phyloP scores from a whole-genome alignment of 148 eudicot species.

The Dianthus caryophyllus region DNA sequence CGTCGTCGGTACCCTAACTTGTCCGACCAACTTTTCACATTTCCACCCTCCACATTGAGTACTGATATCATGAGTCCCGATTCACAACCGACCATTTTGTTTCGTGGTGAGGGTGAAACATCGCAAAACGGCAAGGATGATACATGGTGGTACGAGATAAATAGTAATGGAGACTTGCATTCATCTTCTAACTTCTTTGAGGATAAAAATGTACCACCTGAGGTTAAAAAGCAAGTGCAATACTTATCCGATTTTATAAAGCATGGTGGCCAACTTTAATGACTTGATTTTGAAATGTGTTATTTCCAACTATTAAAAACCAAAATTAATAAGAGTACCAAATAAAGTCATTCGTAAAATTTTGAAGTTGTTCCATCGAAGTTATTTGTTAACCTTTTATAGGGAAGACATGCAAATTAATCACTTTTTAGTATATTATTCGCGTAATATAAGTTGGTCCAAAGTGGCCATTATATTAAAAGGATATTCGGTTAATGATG shows the following conservation, averaged over 20 bases:
- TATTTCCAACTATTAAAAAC: too few relatives aligned
- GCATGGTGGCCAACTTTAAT: constrained; percentile 1
- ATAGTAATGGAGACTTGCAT: not conserved
- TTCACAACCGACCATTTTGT: not conserved
- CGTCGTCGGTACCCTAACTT: not conserved
- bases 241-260: not conserved
- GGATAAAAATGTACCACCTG: not conserved
- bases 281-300: too few relatives aligned
- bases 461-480: too few relatives aligned
- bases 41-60: not conserved
- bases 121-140: not conserved
- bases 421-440: too few relatives aligned
- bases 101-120: not conserved
- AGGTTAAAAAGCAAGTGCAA: not conserved
- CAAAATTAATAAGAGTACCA: too few relatives aligned
- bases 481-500: too few relatives aligned
- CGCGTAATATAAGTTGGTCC: too few relatives aligned
- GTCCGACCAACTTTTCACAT: not conserved
- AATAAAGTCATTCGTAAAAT: too few relatives aligned
- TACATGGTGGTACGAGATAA: constrained; percentile 3
- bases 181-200: not conserved
- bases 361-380: too few relatives aligned
- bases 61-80: not conserved
- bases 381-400: too few relatives aligned
- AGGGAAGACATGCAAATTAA: too few relatives aligned